Evolutionary conservation across 805 yeast species (phyloP), one percentile per base, ranked within the genome.

Genomic region (Kuraishia floccosa): DNA sequence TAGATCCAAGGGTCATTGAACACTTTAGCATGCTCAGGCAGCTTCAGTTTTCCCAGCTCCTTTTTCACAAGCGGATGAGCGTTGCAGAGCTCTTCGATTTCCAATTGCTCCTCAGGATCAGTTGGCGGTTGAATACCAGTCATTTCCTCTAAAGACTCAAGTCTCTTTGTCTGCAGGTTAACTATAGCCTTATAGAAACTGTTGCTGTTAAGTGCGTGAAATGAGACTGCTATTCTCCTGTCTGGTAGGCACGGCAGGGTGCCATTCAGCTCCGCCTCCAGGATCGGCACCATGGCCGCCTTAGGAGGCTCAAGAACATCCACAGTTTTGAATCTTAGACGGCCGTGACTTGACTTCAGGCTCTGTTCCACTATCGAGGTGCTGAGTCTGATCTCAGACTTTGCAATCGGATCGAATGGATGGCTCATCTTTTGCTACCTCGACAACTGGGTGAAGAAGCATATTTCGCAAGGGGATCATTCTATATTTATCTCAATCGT

Each of bases 1-100:
- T 82, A 80, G 67, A 80, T 82, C 93, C 94, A 82, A 31, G 87
- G 84, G 50, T 80, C 89, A 47, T 67, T 67, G 42, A 74, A 66
- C 30, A 77, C 76, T 22, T 50, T 43, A 39, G 49, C 57, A 50
- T 68, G 49, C 47, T 58, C 47, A 37, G 86, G 87, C 35, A 80
- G 60, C 40, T 72, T 64, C 54, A 79, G 62, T 50, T 78, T 77
- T 35, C 62, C 80, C 42, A 78, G 62, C 52, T 80, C 86, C 17
- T 75, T 81, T 37, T 50, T 39, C 37, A 78, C 74, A 2, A 46
- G 36, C 12, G 86, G 86, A 47, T 77, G 80, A 17, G 51, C 43
- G 43, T 56, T 46, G 37, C 72, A 63, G 31, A 57, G 45, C 4
- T 54, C 52, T 54, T 80, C 87, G 49, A 72, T 56, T 27, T 59